phyloP scores from a whole-genome alignment of 2,329 filamentous ascomycete genomes.

The Alternaria postmessia region DNA sequence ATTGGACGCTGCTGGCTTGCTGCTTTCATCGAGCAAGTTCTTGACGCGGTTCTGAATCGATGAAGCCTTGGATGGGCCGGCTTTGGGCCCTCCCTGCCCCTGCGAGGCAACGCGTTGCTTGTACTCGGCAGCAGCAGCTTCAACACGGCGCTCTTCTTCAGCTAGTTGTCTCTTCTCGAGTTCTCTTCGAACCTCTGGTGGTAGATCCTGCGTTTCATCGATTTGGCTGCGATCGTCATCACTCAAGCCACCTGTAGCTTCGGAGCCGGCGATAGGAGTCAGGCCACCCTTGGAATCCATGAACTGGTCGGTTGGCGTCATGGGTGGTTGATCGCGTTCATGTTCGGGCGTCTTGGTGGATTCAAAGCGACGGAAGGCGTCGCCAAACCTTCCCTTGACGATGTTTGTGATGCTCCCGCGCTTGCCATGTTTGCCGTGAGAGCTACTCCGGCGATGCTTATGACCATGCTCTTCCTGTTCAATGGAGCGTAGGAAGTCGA shows the following conservation, averaged over 20 bases:
- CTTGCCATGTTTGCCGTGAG: constrained; percentile 70
- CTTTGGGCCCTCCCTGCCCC: constrained; percentile 57
- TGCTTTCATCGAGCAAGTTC: constrained; percentile 79
- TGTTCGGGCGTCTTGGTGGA: constrained; percentile 45
- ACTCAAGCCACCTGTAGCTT: constrained; percentile 72
- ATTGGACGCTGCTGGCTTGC: constrained; percentile 60
- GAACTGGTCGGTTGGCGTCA: constrained; percentile 37
- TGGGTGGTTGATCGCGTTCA: constrained; percentile 37
- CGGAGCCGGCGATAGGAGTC: constrained; percentile 78
- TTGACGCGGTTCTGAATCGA: constrained; percentile 93
- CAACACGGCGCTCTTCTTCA: constrained; percentile 89
- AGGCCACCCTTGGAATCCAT: constrained; percentile 36
- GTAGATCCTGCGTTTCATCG: constrained; percentile 74
- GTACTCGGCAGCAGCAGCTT: constrained; percentile 88
- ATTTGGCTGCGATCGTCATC: constrained; percentile 72
- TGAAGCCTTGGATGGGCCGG: constrained; percentile 68
- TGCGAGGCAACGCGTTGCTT: constrained; percentile 74
- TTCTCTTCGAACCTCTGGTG: constrained; percentile 89
- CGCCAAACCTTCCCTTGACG: constrained; percentile 87
- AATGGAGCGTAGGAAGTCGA: constrained; percentile 81
- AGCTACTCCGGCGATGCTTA: constrained; percentile 64
- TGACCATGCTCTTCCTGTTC: constrained; percentile 67
- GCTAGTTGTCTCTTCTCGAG: constrained; percentile 81
- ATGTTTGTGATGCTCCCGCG: constrained; percentile 76
- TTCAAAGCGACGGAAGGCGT: constrained; percentile 94